Base-by-base conservation (phyloP, 441 rosid species). In the Syzygium malaccense region DNA sequence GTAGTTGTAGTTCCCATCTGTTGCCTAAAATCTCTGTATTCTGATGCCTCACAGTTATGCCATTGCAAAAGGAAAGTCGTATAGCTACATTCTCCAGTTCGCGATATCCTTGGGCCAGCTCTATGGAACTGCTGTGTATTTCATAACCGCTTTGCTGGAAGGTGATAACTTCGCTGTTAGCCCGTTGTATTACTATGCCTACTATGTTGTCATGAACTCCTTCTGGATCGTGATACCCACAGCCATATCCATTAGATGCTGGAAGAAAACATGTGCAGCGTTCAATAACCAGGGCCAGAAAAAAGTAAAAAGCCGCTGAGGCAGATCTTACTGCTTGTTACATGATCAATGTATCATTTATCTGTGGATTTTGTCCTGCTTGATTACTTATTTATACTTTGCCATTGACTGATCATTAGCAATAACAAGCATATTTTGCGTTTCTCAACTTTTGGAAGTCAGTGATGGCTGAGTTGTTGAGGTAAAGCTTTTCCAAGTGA, bases 61-160 rank as follows among this genome's bases (percentile, higher is more conserved):
- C 41, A 97, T 98, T 88, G 96, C 98, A 55, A 93, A 93, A 14
- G 93, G 92, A 66, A 98, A 95, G 90, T 91, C 97, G 3, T 98
- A 94, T 68, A 94, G 97, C 92, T 92, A 94, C 93, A 92, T 94
- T 64, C 98, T 98, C 87, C 99, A 96, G 95, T 94, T 97, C 86
- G 95, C 95, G 17, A 92, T 98, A 85, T 94, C 97, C 12, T 89
- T 96, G 13, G 98, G 97, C 2, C 99, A 97, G 93, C 97, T 98
- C 45, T 98, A 98, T 57, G 99, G 99, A 89, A 94, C 95, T 90
- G 91, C 93, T 48, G 95, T 96, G 4, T 98, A 97, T 90, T 98
- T 94, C 94, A 88, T 97, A 86, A 95, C 98, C 45, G 91, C 99
- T 28, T 85, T 86, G 89, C 92, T 97, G 94, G 98, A 98, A 45